phyloP scores from a whole-genome alignment of 2,329 filamentous ascomycete species.

The Alternaria ethzedia region DNA sequence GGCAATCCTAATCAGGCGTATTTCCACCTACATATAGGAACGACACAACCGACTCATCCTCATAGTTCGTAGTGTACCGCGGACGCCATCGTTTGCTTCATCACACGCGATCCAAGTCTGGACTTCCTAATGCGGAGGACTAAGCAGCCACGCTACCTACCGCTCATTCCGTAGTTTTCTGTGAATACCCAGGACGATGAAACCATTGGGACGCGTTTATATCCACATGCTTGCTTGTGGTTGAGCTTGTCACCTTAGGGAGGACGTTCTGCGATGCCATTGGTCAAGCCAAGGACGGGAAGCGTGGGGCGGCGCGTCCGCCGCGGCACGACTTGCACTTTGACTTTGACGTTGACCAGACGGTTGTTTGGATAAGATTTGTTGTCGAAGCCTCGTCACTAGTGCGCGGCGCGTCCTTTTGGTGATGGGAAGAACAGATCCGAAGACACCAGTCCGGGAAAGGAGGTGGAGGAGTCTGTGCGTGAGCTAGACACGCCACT shows the following conservation, averaged over 20 bases:
- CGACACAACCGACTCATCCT: not conserved
- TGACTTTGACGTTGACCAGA: not conserved
- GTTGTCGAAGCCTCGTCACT: not conserved
- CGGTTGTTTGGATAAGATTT: not conserved
- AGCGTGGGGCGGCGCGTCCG: constrained; percentile 14
- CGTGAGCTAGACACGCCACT: not conserved
- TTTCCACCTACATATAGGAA: not conserved
- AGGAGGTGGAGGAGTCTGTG: not conserved
- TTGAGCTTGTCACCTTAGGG: constrained; percentile 18
- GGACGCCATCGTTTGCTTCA: constrained; percentile 12
- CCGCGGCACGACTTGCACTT: constrained; percentile 11
- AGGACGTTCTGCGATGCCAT: constrained; percentile 14
- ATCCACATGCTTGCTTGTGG: constrained; percentile 17
- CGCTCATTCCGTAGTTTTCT: constrained; percentile 4
- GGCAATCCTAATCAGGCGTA: not conserved
- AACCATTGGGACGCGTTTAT: constrained; percentile 19
- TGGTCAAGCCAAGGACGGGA: constrained; percentile 10
- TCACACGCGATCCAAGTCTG: constrained; percentile 11
- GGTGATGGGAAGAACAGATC: not conserved
- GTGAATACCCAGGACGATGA: not conserved
- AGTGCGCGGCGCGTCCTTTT: not conserved
- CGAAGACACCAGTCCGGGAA: not conserved
- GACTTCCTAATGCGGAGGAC: constrained; percentile 14
- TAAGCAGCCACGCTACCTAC: constrained; percentile 7
- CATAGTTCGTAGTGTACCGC: not conserved